These are phyloP conservation scores for Microcyclospora tardicrescens DNA, from an alignment of 2,329 filamentous ascomycete genomes.

Conservation along the genomic window DNA sequence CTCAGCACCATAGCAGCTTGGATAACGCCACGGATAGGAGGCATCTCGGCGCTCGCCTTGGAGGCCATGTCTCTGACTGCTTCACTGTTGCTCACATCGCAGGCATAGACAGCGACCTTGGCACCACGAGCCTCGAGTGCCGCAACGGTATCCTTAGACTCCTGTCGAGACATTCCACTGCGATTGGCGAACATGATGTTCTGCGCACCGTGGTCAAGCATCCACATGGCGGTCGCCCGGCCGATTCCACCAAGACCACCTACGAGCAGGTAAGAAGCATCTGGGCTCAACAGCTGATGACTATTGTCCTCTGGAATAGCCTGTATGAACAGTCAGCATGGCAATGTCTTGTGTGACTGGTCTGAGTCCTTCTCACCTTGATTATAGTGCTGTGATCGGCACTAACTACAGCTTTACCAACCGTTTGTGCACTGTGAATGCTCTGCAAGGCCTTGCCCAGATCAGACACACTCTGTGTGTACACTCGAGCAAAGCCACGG, in stretches of 20 bases:
- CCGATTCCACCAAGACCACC: slow-evolving; percentile 6
- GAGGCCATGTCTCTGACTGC: neutral
- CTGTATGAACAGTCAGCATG: too few relatives aligned
- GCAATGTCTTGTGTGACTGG: too few relatives aligned
- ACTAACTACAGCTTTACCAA: too few relatives aligned
- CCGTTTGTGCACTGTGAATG: too few relatives aligned
- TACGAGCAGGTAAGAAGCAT: slow-evolving; percentile 2
- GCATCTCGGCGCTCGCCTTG: neutral
- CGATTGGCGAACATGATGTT: slow-evolving; percentile 4
- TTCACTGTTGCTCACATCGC: slow-evolving; percentile 1
- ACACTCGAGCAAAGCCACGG: too few relatives aligned
- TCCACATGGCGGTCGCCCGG: slow-evolving; percentile 2
- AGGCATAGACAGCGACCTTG: neutral
- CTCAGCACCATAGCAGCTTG: slow-evolving; percentile 22
- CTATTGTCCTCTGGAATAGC: neutral
- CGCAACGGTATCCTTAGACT: neutral
- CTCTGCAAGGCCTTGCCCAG: too few relatives aligned
- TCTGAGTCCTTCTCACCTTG: too few relatives aligned
- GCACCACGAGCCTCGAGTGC: neutral
- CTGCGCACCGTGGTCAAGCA: slow-evolving; percentile 3
- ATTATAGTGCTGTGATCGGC: too few relatives aligned
- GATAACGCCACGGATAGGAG: slow-evolving; percentile 7
- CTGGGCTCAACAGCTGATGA: neutral
- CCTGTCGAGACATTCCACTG: neutral
- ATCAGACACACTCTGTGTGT: too few relatives aligned